Base-by-base conservation (phyloP, 208 protist species). In the Acanthamoeba rhysodes region DNA sequence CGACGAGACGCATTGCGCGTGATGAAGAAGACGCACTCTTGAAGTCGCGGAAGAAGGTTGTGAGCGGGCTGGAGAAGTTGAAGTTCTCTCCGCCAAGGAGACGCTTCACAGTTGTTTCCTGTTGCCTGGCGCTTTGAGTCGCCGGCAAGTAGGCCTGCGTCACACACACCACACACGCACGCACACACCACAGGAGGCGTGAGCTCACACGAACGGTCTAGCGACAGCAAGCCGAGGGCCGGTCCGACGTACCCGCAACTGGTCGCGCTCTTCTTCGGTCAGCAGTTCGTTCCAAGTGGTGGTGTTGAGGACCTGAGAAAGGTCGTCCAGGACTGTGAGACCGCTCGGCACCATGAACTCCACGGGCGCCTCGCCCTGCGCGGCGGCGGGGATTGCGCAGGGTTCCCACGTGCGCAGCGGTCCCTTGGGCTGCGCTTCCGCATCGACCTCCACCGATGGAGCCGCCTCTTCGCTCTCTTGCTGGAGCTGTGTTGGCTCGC, bases 211-310 rank as follows among this genome's bases (percentile, higher is more conserved):
- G 24, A 50, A 80, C 18, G 37, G 72, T 10, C 24, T 12, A 20
- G 72, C 24, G 8, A n/a, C 27, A 6, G 10, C 8, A 7, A 27
- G 10, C 12, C 22, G 34, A 57, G 64, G 48, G 68, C n/a, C n/a
- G n/a, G n/a, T n/a, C 6, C 7, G 10, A 45, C 55, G 48, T 57
- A 94, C 90, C 90, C 27, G 29, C n/a, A 94, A 45, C 27, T 53
- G 41, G 16, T 45, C 34, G 29, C 90, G 90, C 50, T 94, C 90
- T 20, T 94, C 90, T 8, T 57, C 90, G 53, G 37, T 94, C 68
- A 94, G 57, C 16, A 70, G 66, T 27, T 94, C 55, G 55, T 94
- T 74, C 90, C 90, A 94, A 16, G 90, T 94, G 50, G 8, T 64
- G n/a, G 29, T 41, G 34, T 82, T 94, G 68, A 94, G 90, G 16